Base-by-base conservation (phyloP, 345 rosid genomes). In the Raphanus raphanistrum region DNA sequence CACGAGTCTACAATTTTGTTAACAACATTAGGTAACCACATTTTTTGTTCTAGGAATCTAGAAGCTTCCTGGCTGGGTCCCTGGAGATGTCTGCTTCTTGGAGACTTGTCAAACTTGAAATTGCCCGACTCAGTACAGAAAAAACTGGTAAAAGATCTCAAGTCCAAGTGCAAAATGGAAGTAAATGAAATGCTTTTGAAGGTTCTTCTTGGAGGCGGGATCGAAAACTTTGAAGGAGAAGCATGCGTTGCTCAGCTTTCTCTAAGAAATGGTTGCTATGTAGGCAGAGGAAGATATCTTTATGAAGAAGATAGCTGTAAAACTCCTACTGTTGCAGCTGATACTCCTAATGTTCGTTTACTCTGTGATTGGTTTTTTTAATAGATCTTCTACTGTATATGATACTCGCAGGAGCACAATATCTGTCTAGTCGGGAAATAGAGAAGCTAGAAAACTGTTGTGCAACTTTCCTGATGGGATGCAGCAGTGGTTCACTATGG, bases 11-110 rank as follows among this genome's bases (percentile, higher is more conserved):
- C 11, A 15, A 43, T 25, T 52, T 66, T 75, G 63, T 70, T 72
- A 65, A 71, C 9, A 61, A 63, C 76, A 55, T 68, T 36, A 21
- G 67, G 63, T 54, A 66, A 45, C 16, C 79, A 58, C 57, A n/a
- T 73, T 58, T 73, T 28, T 25, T 85, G 69, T 66, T 70, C 36
- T 80, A 91, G 98, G 85, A 84, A 84, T 75, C 72, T 91, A 58
- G 98, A 95, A 88, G 96, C 88, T 70, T 80, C 85, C 64, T 92
- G 98, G 99, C 84, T 92, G 64, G 99, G 99, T 64, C 84, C 92
- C 17, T 92, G 92, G 98, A 89, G 87, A 72, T 84, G 65, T 77
- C 60, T 88, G 80, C 90, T 95, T 81, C 82, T 88, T 6, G 94
- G 96, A 84, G 89, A 88, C 73, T 79, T 74, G 78, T 62, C 84